Percentiles rank a stretch among this genome's conserved stretches.
Evolutionary conservation across 164 flowering plant genomes (phyloP).

Genomic region (Warburgia ugandensis): DNA sequence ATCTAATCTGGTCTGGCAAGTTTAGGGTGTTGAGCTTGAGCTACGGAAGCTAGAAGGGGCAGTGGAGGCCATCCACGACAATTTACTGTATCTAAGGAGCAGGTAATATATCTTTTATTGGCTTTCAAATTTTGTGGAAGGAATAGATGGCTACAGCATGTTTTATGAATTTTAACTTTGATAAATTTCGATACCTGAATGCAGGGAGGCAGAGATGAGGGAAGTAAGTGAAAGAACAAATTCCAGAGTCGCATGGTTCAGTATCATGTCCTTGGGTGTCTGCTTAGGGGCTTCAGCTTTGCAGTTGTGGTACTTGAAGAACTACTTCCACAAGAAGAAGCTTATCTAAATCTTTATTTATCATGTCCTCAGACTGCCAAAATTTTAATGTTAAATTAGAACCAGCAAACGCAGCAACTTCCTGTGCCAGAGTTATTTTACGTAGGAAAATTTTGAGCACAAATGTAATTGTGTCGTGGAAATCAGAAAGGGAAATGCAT

Average conservation of each 20-base stretch:
- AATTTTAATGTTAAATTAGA: no score
- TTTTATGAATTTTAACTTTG: no score
- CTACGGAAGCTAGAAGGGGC: conserved; percentile 89
- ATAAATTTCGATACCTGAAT: background rate
- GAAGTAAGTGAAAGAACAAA: conserved; percentile 71
- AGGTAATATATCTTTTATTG: conserved; percentile 46
- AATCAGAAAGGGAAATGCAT: no score
- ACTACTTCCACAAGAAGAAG: conserved; percentile 85
- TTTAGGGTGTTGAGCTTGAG: conserved; percentile 91
- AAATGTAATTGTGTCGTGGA: no score
- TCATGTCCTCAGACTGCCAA: no score
- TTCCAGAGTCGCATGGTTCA: conserved; percentile 67
- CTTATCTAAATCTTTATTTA: conserved; percentile 72
- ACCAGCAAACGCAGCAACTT: no score
- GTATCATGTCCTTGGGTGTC: conserved; percentile 73
- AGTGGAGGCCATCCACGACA: conserved; percentile 85
- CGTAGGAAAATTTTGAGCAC: no score
- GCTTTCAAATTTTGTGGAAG: no score
- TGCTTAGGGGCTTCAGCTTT: conserved; percentile 61
- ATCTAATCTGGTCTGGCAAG: background rate
- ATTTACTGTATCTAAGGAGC: conserved; percentile 60
- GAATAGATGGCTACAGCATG: no score
- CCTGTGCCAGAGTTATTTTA: no score
- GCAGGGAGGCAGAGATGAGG: conserved; percentile 78
- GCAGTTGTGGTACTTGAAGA: conserved; percentile 74